Evolutionary conservation across 139 green algal species (phyloP), one percentile per base, ranked within the genome.

Genomic region (Volvox africanus): DNA sequence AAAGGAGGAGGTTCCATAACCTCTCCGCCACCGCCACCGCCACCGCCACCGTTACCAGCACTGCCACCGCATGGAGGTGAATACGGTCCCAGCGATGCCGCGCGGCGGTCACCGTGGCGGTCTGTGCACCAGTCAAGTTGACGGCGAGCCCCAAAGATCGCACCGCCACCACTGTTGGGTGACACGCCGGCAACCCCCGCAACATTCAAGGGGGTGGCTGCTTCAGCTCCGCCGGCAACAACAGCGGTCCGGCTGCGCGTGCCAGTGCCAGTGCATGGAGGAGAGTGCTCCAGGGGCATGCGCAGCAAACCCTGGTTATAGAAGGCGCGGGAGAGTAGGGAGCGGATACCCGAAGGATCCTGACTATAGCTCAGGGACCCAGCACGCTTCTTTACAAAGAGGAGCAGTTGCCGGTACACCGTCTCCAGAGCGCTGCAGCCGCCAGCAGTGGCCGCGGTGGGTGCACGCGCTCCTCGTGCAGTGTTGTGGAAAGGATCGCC

Each of bases 341-440:
- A 96, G 44, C 95, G 93, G 28, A 97, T 94, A 67, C 96, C 97
- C 32, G 92, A 93, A 16, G 95, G 95, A 75, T 98, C 96, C 62
- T 97, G 94, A 0, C 87, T 91, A 65, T 97, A 97, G 0, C 95
- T 93, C 84, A 97, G 90, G 2, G 90, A 93, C 0, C 95, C 94
- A 5, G 94, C 92, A 80, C 95, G 95, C 50, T 96, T 96, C 94
- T 98, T 97, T 61, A 98, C 97, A 78, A 95, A 97, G 32, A 98
- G 88, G 73, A 91, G 84, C 67, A 89, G 67, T 78, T 90, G 88
- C 22, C 50, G 84, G 81, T 91, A 89, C 65, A 94, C 81, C 35
- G 80, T 80, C 22, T 84, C 89, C 71, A 92, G 62, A 2, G 80
- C 44, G 73, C 88, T 88, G 84, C 82, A 24, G 44, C 65, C 37